Base-by-base conservation (phyloP, 2,329 filamentous ascomycete genomes). In the Microsporum ferrugineum region DNA sequence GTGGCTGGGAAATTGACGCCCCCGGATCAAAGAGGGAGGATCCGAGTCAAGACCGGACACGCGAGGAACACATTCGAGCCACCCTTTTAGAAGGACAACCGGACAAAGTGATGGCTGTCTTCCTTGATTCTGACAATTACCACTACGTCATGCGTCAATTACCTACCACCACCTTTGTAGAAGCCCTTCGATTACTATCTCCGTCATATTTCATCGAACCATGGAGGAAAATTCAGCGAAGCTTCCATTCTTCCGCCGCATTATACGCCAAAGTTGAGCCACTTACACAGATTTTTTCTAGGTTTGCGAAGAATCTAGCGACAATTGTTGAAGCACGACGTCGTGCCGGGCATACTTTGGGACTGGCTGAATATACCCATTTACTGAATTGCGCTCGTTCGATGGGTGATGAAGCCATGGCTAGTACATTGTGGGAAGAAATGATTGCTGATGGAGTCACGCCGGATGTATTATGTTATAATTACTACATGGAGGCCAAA, bases 161-260 rank as follows among this genome's bases (percentile, higher is more conserved):
- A 27, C 78, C 85, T 0, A 71, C 77, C 1, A 75, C 79, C 0
- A 79, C 79, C 0, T 85, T 90, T 67, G 82, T 84, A 1, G 84
- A 87, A 64, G 79, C 88, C 7, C 70, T 91, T 34, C 79, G 80
- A 38, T 77, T 79, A 3, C 71, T 91, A 6, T 84, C 88, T 61
- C 86, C 87, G 0, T 67, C 71, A 29, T 71, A 80, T 64, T 79
- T 82, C 63, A 65, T 83, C 45, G 71, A 74, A 29, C 73, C 75
- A 1, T 76, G 78, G 65, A 73, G 81, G 3, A 68, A 71, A 27
- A 72, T 84, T 17, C 75, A 80, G 59, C 69, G 72, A 23, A 71
- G 79, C 10, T 69, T 83, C 23, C 84, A 86, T 68, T 69, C 77
- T 2, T 72, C 74, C 8, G 68, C 78, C 39, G 74, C 76, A 14